Evolutionary conservation across 306 rosid species (phyloP).

Genomic region (Amphicarpaea edgeworthii): DNA sequence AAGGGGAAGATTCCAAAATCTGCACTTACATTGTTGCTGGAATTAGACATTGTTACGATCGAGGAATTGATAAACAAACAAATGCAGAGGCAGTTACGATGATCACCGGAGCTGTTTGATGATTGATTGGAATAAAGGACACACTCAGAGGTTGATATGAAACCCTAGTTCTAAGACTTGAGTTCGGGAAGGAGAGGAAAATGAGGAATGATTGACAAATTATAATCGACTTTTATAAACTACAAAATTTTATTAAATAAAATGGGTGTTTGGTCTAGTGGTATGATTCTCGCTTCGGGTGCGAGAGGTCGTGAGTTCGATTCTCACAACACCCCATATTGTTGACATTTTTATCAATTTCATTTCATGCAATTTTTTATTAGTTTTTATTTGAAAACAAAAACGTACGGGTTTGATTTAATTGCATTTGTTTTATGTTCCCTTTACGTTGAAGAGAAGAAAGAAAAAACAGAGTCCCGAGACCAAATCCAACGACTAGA

Average conservation of each 20-base stretch:
- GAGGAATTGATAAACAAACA: background rate
- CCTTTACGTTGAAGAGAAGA: too few species aligned
- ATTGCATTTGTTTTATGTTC: too few species aligned
- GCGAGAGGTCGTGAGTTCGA: constrained; percentile 75
- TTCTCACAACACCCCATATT: constrained; percentile 67
- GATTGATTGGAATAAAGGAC: background rate
- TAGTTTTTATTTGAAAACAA: too few species aligned
- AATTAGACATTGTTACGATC: constrained; percentile 60
- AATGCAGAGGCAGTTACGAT: constrained; percentile 20
- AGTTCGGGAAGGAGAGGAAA: too few species aligned
- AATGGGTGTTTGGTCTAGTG: constrained; percentile 76
- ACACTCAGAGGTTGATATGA: constrained; percentile 13
- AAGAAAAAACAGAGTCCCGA: too few species aligned
- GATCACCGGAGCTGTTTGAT: background rate
- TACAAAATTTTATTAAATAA: too few species aligned
- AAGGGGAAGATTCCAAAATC: background rate
- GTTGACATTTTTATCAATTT: too few species aligned
- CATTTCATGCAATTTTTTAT: too few species aligned
- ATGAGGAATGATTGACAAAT: background rate
- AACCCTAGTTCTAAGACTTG: constrained; percentile 41
- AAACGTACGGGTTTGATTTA: too few species aligned
- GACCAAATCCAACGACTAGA: too few species aligned
- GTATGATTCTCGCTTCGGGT: constrained; percentile 84
- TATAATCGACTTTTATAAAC: too few species aligned
- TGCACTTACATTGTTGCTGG: constrained; percentile 70